Evolutionary conservation across 305 asterid genomes (phyloP).

Genomic region (Fraxinus baroniana): DNA sequence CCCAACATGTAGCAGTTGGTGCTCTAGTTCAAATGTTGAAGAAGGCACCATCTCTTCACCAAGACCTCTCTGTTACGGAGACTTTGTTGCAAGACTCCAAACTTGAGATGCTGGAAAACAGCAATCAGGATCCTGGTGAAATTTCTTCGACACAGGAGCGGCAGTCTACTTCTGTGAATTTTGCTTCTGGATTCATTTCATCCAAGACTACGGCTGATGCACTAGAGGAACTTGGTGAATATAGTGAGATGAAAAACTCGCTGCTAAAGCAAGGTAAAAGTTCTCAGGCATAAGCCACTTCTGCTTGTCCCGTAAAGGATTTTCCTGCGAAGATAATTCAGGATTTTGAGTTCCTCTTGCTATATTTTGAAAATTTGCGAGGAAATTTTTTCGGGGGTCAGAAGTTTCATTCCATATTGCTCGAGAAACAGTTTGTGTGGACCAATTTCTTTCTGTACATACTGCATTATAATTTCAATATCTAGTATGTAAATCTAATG

Average conservation of each 20-base stretch:
- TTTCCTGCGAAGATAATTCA: background rate
- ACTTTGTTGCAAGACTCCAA: constrained; percentile 32
- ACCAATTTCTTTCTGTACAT: constrained; percentile 24
- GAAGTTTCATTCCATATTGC: constrained; percentile 11
- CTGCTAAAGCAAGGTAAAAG: constrained; percentile 43
- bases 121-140: constrained; percentile 23
- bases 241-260: constrained; percentile 43
- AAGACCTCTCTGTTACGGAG: constrained; percentile 31
- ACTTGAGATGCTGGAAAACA: constrained; percentile 21
- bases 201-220: constrained; percentile 66
- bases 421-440: background rate
- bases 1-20: constrained; percentile 70
- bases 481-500: constrained; percentile 24
- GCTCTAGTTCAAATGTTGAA: constrained; percentile 66
- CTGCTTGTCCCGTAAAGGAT: background rate
- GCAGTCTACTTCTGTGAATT: constrained; percentile 25
- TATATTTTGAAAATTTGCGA: constrained; percentile 10
- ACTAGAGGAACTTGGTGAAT: constrained; percentile 59
- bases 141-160: constrained; percentile 17
- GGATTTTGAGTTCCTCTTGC: constrained; percentile 10
- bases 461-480: constrained; percentile 22
- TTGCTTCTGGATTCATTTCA: constrained; percentile 34
- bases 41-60: constrained; percentile 71
- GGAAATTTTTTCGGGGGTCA: constrained; percentile 11
- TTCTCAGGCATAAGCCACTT: constrained; percentile 24